phyloP scores from a whole-genome alignment of 257 asterid species.

The Fraxinus quadrangulata region DNA sequence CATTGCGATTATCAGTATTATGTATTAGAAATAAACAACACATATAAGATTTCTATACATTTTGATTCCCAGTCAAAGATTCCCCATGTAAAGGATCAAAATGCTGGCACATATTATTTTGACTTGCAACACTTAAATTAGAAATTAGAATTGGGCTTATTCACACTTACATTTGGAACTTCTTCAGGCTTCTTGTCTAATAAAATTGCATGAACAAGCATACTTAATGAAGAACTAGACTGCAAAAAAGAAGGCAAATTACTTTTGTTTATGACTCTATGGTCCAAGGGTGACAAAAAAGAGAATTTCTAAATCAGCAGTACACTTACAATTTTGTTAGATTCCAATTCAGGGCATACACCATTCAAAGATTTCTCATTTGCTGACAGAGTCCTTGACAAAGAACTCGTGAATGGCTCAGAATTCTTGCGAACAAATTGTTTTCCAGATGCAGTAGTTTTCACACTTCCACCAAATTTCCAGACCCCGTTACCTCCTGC shows the following conservation, averaged over 20 bases:
- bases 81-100: not conserved
- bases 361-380: constrained; percentile 55
- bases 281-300: constrained; percentile 14
- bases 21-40: not conserved
- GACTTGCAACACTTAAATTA: not conserved
- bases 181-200: constrained; percentile 89
- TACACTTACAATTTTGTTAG: constrained; percentile 56
- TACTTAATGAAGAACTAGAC: constrained; percentile 74
- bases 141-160: constrained; percentile 10
- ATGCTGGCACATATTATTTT: not conserved
- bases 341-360: constrained; percentile 43
- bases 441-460: constrained; percentile 57
- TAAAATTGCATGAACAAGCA: constrained; percentile 74
- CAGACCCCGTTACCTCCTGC: constrained; percentile 77
- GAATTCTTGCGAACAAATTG: constrained; percentile 83
- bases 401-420: constrained; percentile 74
- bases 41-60: not conserved
- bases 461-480: constrained; percentile 88
- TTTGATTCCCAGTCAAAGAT: not conserved
- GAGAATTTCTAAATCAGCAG: constrained; percentile 13
- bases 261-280: constrained; percentile 11
- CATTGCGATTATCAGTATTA: not conserved
- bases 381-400: constrained; percentile 55
- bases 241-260: constrained; percentile 34
- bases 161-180: constrained; percentile 72